phyloP scores from a whole-genome alignment of 2,329 filamentous ascomycete species.

The Pseudogymnoascus sp. region DNA sequence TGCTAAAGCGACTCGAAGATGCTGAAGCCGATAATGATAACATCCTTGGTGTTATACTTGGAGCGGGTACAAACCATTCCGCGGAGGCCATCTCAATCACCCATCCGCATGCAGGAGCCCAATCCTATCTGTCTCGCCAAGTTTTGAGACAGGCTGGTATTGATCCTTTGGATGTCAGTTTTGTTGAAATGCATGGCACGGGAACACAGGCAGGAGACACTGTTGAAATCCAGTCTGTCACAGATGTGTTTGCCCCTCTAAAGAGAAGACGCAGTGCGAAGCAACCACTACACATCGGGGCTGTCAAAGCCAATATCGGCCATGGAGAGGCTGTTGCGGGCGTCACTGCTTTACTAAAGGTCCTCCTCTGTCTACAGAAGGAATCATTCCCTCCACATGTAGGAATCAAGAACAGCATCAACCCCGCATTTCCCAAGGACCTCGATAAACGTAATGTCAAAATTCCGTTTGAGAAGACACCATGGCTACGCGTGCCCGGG shows the following conservation, averaged over 20 bases:
- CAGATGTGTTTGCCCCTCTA: background rate
- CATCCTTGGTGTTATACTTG: constrained; percentile 50
- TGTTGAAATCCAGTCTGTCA: constrained; percentile 9
- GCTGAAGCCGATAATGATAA: constrained; percentile 40
- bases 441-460: constrained; percentile 28
- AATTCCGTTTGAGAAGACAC: constrained; percentile 11
- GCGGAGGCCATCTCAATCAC: constrained; percentile 74
- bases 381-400: background rate
- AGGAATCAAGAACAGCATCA: constrained; percentile 19
- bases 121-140: constrained; percentile 60
- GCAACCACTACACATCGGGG: constrained; percentile 42
- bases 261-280: background rate
- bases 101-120: constrained; percentile 68
- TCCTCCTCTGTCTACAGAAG: constrained; percentile 11
- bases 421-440: constrained; percentile 16
- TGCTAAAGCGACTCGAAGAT: constrained; percentile 40
- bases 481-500: constrained; percentile 22
- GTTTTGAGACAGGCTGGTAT: constrained; percentile 67
- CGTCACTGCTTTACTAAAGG: constrained; percentile 16
- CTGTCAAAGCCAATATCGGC: constrained; percentile 58
- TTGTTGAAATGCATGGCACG: constrained; percentile 12
- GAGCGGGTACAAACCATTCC: constrained; percentile 46
- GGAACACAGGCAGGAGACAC: constrained; percentile 13
- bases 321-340: constrained; percentile 31
- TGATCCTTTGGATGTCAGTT: constrained; percentile 42